phyloP scores from a whole-genome alignment of 2,329 filamentous ascomycete species.

The Arthrobotrys sphaeroides region DNA sequence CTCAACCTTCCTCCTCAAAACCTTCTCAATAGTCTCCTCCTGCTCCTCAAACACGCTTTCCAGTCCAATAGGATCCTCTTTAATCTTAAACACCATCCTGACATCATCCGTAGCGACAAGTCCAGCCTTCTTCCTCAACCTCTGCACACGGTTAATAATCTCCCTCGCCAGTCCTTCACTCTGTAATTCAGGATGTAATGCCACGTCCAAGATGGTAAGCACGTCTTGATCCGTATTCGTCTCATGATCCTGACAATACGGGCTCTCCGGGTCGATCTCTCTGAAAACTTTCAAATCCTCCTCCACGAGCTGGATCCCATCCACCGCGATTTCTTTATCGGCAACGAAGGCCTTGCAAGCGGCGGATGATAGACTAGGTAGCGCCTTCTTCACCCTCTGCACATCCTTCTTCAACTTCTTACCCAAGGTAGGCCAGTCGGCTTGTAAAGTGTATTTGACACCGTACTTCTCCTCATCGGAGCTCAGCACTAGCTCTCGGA shows the following conservation, averaged over 20 bases:
- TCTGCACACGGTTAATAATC: constrained; percentile 91
- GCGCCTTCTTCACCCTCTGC: constrained; percentile 86
- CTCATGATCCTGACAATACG: constrained; percentile 77
- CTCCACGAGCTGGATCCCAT: constrained; percentile 82
- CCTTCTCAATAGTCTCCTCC: constrained; percentile 75
- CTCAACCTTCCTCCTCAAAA: constrained; percentile 76
- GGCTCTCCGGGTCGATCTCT: constrained; percentile 75
- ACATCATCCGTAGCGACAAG: constrained; percentile 92
- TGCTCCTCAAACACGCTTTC: constrained; percentile 76
- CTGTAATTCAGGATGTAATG: constrained; percentile 82
- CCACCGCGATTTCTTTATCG: constrained; percentile 79
- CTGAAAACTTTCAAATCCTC: constrained; percentile 86
- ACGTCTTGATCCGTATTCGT: constrained; percentile 89
- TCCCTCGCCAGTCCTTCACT: constrained; percentile 90
- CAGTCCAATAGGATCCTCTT: constrained; percentile 80
- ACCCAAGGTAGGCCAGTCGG: constrained; percentile 92
- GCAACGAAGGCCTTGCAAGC: constrained; percentile 82
- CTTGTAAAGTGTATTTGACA: constrained; percentile 86
- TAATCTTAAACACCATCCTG: constrained; percentile 88
- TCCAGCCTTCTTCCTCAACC: constrained; percentile 90
- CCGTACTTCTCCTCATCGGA: constrained; percentile 90
- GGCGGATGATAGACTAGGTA: constrained; percentile 79
- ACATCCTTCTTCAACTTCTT: constrained; percentile 98
- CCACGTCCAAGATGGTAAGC: constrained; percentile 86
- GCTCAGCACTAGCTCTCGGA: constrained; percentile 83